Evolutionary conservation across 352 stramenopile species (phyloP), one percentile per base, ranked within the genome.

Genomic region (Phytophthora syringae): DNA sequence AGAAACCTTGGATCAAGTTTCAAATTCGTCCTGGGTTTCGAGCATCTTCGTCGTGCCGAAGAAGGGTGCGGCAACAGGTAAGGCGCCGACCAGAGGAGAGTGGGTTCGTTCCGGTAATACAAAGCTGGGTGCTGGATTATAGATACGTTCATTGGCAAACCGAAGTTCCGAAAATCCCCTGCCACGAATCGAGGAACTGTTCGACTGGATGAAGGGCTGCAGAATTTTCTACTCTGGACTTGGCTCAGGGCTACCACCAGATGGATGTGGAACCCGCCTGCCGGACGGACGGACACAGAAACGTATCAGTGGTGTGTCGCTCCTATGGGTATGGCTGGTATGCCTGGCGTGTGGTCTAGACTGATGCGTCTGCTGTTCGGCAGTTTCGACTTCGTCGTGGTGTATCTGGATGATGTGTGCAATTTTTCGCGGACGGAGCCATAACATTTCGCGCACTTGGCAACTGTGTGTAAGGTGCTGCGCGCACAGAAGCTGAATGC

Each of bases 281-380:
- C 12, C 36, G 28, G 15, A 44, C 51, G 73, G 1, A 72, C 60
- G 9, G 28, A 73, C 28, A 42, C 52, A 0, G 70, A 84, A 37
- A 80, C 55, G 2, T 77, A 79, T 40, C 64, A 85, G 16, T 85
- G 72, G 69, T 71, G 59, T 30, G 67, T 80, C 3, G 74, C 58
- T 10, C 73, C 67, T 0, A 85, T 85, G 66, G 67, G 70, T 15
- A 4, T 85, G 0, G 34, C 21, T 7, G 71, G 73, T 12, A 82
- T 82, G 64, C 70, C 73, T 0, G 70, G 77, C n/a, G 58, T 71
- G 4, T 85, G 70, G 73, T 79, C 73, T 0, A 52, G 67, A 0
- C 50, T 80, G 0, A 85, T 79, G 77, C 63, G 63, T 5, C 0
- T 56, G 1, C 36, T 79, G 0, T 82, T 82, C 44, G 63, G 27